Base-by-base conservation (phyloP, 2,329 filamentous ascomycete species). In the Fusarium armeniacum region DNA sequence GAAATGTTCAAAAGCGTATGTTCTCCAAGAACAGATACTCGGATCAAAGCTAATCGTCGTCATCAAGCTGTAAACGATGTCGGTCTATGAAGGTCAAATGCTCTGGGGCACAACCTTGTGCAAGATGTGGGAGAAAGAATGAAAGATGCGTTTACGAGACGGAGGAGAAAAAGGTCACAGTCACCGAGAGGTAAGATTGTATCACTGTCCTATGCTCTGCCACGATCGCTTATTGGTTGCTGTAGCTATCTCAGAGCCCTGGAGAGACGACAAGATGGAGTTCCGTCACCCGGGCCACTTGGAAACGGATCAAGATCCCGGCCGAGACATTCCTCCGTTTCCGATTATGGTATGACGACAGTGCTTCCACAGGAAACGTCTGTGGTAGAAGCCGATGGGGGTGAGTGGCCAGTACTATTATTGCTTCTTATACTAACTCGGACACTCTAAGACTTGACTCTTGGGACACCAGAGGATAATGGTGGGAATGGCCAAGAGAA, bases 11-110 rank as follows among this genome's bases (percentile, higher is more conserved):
- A 74, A 74, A 54, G 72, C 72, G 72, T 74, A 45, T 40, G 69
- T 69, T 11, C 22, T 16, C 9, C 24, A 33, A 12, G 44, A 56
- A 32, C 32, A 43, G 43, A 43, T 38, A 22, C 53, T 49, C 28
- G 49, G n/a, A 8, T 11, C 28, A 6, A 24, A 18, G 45, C 67
- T 70, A 44, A 70, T 56, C 7, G 16, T 24, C 33, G 20, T 35
- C 35, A 58, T 28, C 26, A 40, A 70, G 68, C 10, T 75, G 73
- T 58, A 75, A 75, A 38, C 55, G 73, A 72, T 75, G 73, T 45
- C 73, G 73, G 36, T 71, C 69, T 33, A 75, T 75, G 73, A 75
- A 75, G 28, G 73, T 75, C 52, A 75, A 75, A 50, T 75, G 73
- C 22, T 75, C 73, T 5, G 73, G 73, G 5, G 33, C 62, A 10